phyloP scores from a whole-genome alignment of 2,329 filamentous ascomycete species.

The Xylaria sp. region DNA sequence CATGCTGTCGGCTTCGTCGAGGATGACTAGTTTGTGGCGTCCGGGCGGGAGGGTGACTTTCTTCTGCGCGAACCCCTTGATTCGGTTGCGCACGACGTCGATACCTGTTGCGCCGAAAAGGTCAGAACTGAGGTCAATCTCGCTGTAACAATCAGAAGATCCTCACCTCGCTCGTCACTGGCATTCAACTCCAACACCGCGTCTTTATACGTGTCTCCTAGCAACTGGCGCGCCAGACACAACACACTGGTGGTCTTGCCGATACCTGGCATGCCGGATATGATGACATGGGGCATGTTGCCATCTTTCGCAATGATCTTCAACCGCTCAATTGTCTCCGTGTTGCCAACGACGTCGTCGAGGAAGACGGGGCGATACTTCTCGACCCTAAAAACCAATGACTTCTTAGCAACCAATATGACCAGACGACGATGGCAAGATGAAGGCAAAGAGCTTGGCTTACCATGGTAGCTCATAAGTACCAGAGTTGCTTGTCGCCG shows the following conservation, averaged over 20 bases:
- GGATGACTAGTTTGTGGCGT: conserved; percentile 91
- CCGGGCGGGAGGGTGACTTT: conserved; percentile 91
- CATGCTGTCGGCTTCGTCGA: conserved; percentile 98
- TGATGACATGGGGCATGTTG: conserved; percentile 99
- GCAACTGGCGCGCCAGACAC: conserved; percentile 83
- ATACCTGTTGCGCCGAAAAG: conserved; percentile 54
- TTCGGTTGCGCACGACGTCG: conserved; percentile 92
- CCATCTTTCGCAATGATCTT: conserved; percentile 98
- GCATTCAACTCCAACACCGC: conserved; percentile 95
- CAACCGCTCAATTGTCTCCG: conserved; percentile 91
- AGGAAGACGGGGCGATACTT: conserved; percentile 95
- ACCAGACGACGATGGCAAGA: not conserved
- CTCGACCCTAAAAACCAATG: conserved; percentile 67
- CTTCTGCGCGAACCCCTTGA: conserved; percentile 98
- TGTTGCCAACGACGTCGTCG: conserved; percentile 96
- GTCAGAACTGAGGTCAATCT: not conserved
- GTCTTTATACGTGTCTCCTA: conserved; percentile 94
- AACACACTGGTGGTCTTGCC: conserved; percentile 96
- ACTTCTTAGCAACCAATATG: conserved; percentile 19
- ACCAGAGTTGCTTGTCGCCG: conserved; percentile 44
- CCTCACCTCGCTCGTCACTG: conserved; percentile 78
- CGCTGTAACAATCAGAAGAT: not conserved
- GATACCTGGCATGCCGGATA: conserved; percentile 98
- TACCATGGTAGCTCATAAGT: conserved; percentile 79
- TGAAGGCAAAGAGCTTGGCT: conserved; percentile 13